Base-by-base conservation (phyloP, 225 moss, liverwort and hornwort species). In the Lunularia cruciata region DNA sequence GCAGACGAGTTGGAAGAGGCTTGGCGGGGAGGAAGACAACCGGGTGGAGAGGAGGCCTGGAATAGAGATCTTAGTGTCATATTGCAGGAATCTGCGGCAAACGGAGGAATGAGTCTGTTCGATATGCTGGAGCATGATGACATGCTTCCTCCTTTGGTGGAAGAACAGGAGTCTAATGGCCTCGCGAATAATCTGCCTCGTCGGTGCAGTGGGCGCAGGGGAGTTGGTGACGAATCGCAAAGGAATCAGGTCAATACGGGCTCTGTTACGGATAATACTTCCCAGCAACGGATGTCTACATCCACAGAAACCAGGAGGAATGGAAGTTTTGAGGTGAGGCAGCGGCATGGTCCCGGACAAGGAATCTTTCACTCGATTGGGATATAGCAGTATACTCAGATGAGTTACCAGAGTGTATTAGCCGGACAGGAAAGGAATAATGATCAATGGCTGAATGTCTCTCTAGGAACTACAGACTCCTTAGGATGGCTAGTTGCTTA, bases 131-230 rank as follows among this genome's bases (percentile, higher is more conserved):
- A 66, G 38, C 2, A 58, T 11, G 74, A 75, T 33, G 72, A 80
- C 15, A 25, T 48, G 16, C 27, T 80, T 2, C 80, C 80, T 22
- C 42, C 76, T 3, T 19, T 80, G 63, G 80, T 57, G 35, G 80
- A 80, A 23, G 80, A 80, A 11, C 30, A 36, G 38, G 80, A 80
- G 36, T 27, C 62, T 3, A 32, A 20, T 3, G 33, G 2, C 13
- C 23, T 45, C 18, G 18, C 18, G 4, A 52, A 27, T 12, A 31
- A 31, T 31, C 10, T 20, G 45, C 23, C 33, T 1, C 72, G 72
- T 14, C 46, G 28, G 6, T 57, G 68, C 11, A 33, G 57, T 42
- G 48, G 54, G 51, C 60, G 45, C 31, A 25, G 12, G 11, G 5
- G 16, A 1, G 62, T 56, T 64, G 57, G 23, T 5, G 64, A 70